These are phyloP conservation scores for Trematosphaeria pertusa DNA, from an alignment of 2,329 filamentous ascomycete genomes.

Conservation along the genomic window DNA sequence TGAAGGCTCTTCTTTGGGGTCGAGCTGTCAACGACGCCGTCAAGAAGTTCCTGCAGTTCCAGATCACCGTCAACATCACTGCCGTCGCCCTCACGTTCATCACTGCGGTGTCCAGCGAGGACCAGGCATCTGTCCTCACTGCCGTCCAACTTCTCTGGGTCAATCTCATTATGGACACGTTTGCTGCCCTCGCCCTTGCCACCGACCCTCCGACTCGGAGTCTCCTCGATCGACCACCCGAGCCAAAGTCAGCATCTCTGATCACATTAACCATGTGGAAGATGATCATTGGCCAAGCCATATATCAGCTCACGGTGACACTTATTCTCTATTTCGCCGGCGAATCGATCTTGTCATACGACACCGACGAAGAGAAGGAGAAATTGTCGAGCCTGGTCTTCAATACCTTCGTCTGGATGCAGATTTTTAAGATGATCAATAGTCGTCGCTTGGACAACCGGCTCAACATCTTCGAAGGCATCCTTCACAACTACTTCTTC, in stretches of 20 bases:
- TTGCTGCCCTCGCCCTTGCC: slow-evolving; percentile 85
- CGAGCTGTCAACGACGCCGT: slow-evolving; percentile 53
- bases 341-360: slow-evolving; percentile 65
- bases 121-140: slow-evolving; percentile 78
- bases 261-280: slow-evolving; percentile 96
- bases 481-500: slow-evolving; percentile 88
- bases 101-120: slow-evolving; percentile 74
- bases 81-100: slow-evolving; percentile 88
- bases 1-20: slow-evolving; percentile 83
- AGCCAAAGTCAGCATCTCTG: slow-evolving; percentile 74
- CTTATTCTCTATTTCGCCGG: slow-evolving; percentile 84
- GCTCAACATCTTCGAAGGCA: slow-evolving; percentile 94
- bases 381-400: slow-evolving; percentile 82
- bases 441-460: slow-evolving; percentile 93
- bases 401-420: slow-evolving; percentile 99
- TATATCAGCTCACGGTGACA: slow-evolving; percentile 83
- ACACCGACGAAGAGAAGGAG: slow-evolving; percentile 54
- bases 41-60: slow-evolving; percentile 61
- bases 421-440: slow-evolving; percentile 98
- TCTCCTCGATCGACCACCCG: slow-evolving; percentile 80
- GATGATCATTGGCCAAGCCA: slow-evolving; percentile 93
- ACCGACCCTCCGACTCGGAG: slow-evolving; percentile 87
- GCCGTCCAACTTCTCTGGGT: slow-evolving; percentile 96
- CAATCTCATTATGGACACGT: slow-evolving; percentile 96
- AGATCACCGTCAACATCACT: slow-evolving; percentile 89